These are phyloP conservation scores for Apodospora peruviana DNA, from an alignment of 495 filamentous ascomycete species.

Conservation along the genomic window DNA sequence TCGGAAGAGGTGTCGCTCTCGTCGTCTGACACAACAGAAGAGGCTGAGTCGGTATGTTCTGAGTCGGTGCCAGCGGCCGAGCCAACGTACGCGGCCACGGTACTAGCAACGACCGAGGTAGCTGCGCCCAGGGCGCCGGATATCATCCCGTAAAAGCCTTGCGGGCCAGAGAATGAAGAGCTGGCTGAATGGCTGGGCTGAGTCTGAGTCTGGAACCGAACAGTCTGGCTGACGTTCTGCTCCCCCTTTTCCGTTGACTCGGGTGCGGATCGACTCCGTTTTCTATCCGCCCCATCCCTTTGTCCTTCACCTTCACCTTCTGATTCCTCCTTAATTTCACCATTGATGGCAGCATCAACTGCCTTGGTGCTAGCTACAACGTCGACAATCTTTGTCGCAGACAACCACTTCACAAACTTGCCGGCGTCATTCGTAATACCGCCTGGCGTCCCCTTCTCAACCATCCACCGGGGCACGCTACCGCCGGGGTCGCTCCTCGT, in stretches of 20 bases:
- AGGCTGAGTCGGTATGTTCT: slow-evolving; percentile 7
- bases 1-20: slow-evolving; percentile 31
- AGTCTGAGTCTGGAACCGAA: slow-evolving; percentile 13
- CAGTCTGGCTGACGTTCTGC: neutral
- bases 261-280: neutral
- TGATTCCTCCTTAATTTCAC: slow-evolving; percentile 1
- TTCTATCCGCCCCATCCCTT: neutral
- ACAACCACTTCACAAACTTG: slow-evolving; percentile 85
- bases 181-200: too few species aligned
- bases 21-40: neutral
- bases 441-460: slow-evolving; percentile 82
- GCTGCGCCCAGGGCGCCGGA: slow-evolving; percentile 38
- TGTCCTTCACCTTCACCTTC: neutral
- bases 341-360: slow-evolving; percentile 13
- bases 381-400: slow-evolving; percentile 43
- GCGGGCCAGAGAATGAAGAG: slow-evolving; percentile 42
- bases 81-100: slow-evolving; percentile 26
- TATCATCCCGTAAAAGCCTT: slow-evolving; percentile 47
- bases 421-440: slow-evolving; percentile 77
- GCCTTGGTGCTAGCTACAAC: slow-evolving; percentile 12
- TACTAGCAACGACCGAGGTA: slow-evolving; percentile 34
- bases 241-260: neutral
- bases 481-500: slow-evolving; percentile 92
- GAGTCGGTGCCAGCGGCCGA: slow-evolving; percentile 26
- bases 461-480: slow-evolving; percentile 87